Percentiles rank a stretch among this genome's conserved stretches.
These are phyloP conservation scores for Fusarium sp. DNA, from an alignment of 2,329 filamentous ascomycete genomes.

Conservation along the genomic window DNA sequence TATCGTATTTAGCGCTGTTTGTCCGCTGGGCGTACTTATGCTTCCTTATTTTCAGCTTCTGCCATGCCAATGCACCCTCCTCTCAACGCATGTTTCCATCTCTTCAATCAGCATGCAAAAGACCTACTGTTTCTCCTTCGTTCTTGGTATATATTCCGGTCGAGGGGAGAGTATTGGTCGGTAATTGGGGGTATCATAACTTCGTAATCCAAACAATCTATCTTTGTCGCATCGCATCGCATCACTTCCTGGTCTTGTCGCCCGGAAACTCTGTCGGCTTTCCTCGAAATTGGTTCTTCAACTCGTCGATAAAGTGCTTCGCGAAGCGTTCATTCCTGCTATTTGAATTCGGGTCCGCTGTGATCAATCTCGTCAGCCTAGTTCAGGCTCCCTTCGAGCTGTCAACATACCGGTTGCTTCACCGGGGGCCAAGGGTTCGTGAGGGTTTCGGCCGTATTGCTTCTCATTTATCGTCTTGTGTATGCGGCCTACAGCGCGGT, in stretches of 20 bases:
- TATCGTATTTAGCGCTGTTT: background rate
- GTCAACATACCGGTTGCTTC: conserved; percentile 60
- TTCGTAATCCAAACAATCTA: background rate
- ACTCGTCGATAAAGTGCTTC: conserved; percentile 61
- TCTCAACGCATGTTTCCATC: background rate
- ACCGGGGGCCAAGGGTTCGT: conserved; percentile 62
- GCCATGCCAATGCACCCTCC: background rate
- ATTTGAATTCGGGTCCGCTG: conserved; percentile 49
- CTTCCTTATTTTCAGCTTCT: background rate
- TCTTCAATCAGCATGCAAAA: background rate
- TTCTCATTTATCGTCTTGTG: conserved; percentile 62
- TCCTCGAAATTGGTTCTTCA: conserved; percentile 62
- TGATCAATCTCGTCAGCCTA: background rate
- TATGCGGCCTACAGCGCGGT: conserved; percentile 63
- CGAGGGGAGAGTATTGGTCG: background rate
- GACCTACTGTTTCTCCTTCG: background rate
- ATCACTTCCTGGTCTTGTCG: conserved; percentile 44
- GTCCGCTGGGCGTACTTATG: background rate
- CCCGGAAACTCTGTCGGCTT: conserved; percentile 54
- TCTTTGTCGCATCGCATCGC: background rate
- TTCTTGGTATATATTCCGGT: background rate
- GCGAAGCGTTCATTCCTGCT: conserved; percentile 51
- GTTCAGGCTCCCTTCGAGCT: background rate
- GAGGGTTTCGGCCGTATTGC: conserved; percentile 61
- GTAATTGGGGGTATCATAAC: conserved; percentile 2